A percentile compares a stretch with the other conserved stretches of the same genome.
Evolutionary conservation across 2,329 filamentous ascomycete genomes (phyloP).

Genomic region (Colletotrichum navitas): DNA sequence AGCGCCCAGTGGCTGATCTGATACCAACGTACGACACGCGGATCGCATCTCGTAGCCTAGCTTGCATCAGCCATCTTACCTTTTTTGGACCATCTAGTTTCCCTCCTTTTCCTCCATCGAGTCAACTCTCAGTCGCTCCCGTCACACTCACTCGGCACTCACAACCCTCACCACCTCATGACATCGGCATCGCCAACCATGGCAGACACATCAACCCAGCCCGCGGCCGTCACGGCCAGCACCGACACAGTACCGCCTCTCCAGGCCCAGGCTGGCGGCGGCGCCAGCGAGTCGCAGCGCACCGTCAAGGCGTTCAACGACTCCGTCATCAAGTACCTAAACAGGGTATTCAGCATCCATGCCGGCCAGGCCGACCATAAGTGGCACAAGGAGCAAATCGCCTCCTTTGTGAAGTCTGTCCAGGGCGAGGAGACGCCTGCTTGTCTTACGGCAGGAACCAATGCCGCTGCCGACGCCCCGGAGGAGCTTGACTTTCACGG

Average conservation of each 20-base stretch:
- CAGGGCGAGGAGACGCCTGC: constrained; percentile 54
- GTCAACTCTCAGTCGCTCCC: constrained; percentile 1
- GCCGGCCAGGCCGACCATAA: constrained; percentile 54
- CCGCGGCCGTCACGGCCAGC: constrained; percentile 11
- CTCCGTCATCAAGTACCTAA: constrained; percentile 57
- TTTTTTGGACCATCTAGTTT: background rate
- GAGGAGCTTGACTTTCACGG: constrained; percentile 59
- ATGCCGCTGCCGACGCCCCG: constrained; percentile 43
- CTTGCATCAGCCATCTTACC: constrained; percentile 34
- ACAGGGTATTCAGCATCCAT: constrained; percentile 61
- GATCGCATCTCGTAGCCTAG: constrained; percentile 20
- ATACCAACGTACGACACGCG: constrained; percentile 25
- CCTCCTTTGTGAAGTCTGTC: constrained; percentile 60
- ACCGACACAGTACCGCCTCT: background rate
- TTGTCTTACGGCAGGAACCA: constrained; percentile 20
- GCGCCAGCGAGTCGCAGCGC: constrained; percentile 57
- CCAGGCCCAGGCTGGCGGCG: constrained; percentile 60
- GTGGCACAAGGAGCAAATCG: constrained; percentile 62
- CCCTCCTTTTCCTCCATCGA: background rate
- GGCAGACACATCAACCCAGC: constrained; percentile 23
- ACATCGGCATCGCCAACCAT: constrained; percentile 13
- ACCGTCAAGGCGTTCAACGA: constrained; percentile 57
- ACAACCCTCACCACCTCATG: constrained; percentile 19
- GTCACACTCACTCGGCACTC: background rate
- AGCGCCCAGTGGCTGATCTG: constrained; percentile 16